These are phyloP conservation scores for Fomitopsis pulvina DNA, from an alignment of 768 basidiomycete species.

Conservation along the genomic window DNA sequence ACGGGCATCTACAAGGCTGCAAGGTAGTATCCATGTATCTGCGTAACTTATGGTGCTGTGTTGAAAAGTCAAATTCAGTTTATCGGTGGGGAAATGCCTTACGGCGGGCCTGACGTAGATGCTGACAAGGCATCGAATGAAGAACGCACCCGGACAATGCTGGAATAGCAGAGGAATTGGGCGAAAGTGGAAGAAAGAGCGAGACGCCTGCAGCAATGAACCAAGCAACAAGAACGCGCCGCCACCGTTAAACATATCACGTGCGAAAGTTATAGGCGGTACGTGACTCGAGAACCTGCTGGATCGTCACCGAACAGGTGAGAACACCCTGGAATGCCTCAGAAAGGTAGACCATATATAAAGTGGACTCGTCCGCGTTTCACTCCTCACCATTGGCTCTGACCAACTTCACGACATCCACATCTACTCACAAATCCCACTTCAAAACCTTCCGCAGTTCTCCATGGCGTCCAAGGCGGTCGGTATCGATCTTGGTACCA, in stretches of 20 bases:
- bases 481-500: slow-evolving; percentile 89
- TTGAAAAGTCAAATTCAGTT: too few species aligned
- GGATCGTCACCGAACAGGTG: slow-evolving; percentile 14
- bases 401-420: slow-evolving; percentile 9
- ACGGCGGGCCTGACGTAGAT: too few species aligned
- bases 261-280: slow-evolving; percentile 5
- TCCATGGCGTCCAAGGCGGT: slow-evolving; percentile 55
- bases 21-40: too few species aligned
- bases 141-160: too few species aligned
- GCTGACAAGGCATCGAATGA: too few species aligned
- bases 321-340: slow-evolving; percentile 22
- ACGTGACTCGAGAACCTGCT: slow-evolving; percentile 15
- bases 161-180: background rate
- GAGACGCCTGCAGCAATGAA: slow-evolving; percentile 1
- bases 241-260: slow-evolving; percentile 1
- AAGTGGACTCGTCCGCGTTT: slow-evolving; percentile 8
- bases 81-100: too few species aligned
- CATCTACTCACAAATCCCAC: background rate
- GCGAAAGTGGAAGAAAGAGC: slow-evolving; percentile 3
- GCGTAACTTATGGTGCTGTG: too few species aligned
- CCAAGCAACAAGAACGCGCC: slow-evolving; percentile 3
- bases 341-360: slow-evolving; percentile 19
- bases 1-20: too few species aligned
- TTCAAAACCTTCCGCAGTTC: slow-evolving; percentile 4
- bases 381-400: slow-evolving; percentile 14